phyloP scores from a whole-genome alignment of 148 eudicot genomes.

The Mesembryanthemum crystallinum region DNA sequence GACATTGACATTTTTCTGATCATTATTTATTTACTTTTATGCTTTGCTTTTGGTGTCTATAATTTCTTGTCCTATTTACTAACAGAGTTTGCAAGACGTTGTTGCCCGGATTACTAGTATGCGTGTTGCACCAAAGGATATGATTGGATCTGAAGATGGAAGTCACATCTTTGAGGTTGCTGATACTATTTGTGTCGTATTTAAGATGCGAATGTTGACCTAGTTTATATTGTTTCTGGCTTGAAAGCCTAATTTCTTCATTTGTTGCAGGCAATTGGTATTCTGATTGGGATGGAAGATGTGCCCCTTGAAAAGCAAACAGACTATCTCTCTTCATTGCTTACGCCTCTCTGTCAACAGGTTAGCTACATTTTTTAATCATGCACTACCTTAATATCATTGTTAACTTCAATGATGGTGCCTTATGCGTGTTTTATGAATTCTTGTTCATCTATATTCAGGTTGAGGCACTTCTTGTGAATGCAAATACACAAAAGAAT shows the following conservation, averaged over 20 bases:
- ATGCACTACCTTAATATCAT: not conserved
- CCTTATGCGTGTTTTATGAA: not conserved
- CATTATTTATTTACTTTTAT: not conserved
- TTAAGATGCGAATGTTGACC: not conserved
- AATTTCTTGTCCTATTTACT: conserved; percentile 13
- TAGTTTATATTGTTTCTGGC: not conserved
- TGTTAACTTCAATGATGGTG: not conserved
- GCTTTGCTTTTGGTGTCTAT: conserved; percentile 2
- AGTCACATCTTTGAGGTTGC: conserved; percentile 92
- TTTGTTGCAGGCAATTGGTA: conserved; percentile 77
- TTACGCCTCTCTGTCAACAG: conserved; percentile 95
- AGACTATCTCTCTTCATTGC: conserved; percentile 73
- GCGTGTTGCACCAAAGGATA: conserved; percentile 46
- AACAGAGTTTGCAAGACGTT: conserved; percentile 84
- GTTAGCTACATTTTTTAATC: conserved; percentile 29
- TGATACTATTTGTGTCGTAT: conserved; percentile 5
- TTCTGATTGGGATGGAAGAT: conserved; percentile 94
- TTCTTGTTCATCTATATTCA: conserved; percentile 29
- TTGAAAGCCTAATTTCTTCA: conserved; percentile 4
- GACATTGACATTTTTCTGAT: not conserved
- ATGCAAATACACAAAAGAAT: conserved; percentile 50
- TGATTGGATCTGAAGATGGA: conserved; percentile 81
- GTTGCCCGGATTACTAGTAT: conserved; percentile 75
- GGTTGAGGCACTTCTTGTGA: conserved; percentile 66
- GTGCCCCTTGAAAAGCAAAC: conserved; percentile 79